Percentiles rank a stretch among this genome's conserved stretches.
phyloP scores from a whole-genome alignment of 2,329 filamentous ascomycete species.

The Boeremia lycopersici region DNA sequence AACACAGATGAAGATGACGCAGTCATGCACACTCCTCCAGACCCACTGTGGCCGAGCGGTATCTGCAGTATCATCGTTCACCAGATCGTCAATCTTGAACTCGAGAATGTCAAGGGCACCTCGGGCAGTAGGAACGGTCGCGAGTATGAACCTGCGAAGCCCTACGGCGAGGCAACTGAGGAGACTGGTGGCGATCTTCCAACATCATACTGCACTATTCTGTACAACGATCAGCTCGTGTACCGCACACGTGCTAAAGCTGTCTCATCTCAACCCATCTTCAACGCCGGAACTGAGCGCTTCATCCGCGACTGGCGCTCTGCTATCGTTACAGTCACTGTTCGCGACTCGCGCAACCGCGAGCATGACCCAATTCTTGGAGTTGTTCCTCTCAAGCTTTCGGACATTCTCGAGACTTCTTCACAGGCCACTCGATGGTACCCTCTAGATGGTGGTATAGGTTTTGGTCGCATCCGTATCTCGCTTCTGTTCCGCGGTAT shows the following conservation, averaged over 20 bases:
- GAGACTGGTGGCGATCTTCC: conserved; percentile 81
- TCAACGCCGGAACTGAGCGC: conserved; percentile 92
- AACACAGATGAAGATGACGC: conserved; percentile 79
- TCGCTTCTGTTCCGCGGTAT: conserved; percentile 89
- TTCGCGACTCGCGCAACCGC: conserved; percentile 85
- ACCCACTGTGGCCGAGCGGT: conserved; percentile 95
- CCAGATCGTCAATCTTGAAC: conserved; percentile 91
- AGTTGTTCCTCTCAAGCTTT: conserved; percentile 85
- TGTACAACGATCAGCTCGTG: conserved; percentile 84
- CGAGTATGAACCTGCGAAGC: conserved; percentile 87
- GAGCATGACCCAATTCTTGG: conserved; percentile 95
- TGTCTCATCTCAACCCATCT: conserved; percentile 92
- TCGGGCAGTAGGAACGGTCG: conserved; percentile 79
- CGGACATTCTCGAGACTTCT: conserved; percentile 83
- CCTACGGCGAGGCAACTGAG: conserved; percentile 83
- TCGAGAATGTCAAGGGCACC: conserved; percentile 89
- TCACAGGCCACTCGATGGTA: conserved; percentile 93
- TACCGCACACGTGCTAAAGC: conserved; percentile 97
- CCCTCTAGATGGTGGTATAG: conserved; percentile 89
- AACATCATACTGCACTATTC: conserved; percentile 91
- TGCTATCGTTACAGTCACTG: conserved; percentile 81
- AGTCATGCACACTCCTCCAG: conserved; percentile 86
- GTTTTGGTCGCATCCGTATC: conserved; percentile 87
- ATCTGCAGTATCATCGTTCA: conserved; percentile 86
- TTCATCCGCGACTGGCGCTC: conserved; percentile 95